Evolutionary conservation across 768 basidiomycete species (phyloP).

Genomic region (Cubamyces sp.): DNA sequence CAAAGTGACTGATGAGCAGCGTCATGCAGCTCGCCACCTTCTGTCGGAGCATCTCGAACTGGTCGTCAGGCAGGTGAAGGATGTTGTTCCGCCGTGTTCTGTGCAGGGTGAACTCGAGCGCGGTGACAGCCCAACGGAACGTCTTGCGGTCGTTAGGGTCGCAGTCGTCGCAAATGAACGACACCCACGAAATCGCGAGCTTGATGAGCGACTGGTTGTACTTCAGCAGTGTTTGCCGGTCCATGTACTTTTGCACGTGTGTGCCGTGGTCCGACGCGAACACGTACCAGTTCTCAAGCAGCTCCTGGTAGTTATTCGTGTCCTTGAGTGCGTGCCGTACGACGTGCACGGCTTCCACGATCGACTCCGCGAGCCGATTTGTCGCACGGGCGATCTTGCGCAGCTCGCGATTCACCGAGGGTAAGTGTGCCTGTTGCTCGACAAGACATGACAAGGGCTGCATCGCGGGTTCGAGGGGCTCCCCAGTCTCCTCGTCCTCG

Average conservation of each 20-base stretch:
- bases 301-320: slow-evolving; percentile 73
- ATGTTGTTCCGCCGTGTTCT: slow-evolving; percentile 90
- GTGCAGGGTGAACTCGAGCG: slow-evolving; percentile 88
- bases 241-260: slow-evolving; percentile 89
- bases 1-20: slow-evolving; percentile 95
- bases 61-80: slow-evolving; percentile 81
- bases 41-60: slow-evolving; percentile 88
- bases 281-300: slow-evolving; percentile 91
- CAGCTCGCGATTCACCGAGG: slow-evolving; percentile 85
- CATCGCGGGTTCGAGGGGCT: slow-evolving; percentile 47
- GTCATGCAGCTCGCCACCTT: slow-evolving; percentile 97
- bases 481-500: slow-evolving; percentile 61
- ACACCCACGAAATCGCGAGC: slow-evolving; percentile 96
- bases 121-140: slow-evolving; percentile 97
- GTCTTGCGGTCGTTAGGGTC: slow-evolving; percentile 94
- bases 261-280: slow-evolving; percentile 97
- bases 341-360: slow-evolving; percentile 89
- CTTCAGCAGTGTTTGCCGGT: slow-evolving; percentile 64
- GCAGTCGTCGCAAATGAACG: slow-evolving; percentile 98
- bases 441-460: slow-evolving; percentile 53
- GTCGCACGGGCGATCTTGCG: slow-evolving; percentile 90
- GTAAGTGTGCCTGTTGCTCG: slow-evolving; percentile 90
- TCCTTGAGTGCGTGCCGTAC: slow-evolving; percentile 71
- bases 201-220: slow-evolving; percentile 86
- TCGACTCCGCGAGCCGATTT: slow-evolving; percentile 88